Evolutionary conservation across 1,284 basidiomycete species (phyloP), one percentile per base, ranked within the genome.

Genomic region (Omphalotus olearius): DNA sequence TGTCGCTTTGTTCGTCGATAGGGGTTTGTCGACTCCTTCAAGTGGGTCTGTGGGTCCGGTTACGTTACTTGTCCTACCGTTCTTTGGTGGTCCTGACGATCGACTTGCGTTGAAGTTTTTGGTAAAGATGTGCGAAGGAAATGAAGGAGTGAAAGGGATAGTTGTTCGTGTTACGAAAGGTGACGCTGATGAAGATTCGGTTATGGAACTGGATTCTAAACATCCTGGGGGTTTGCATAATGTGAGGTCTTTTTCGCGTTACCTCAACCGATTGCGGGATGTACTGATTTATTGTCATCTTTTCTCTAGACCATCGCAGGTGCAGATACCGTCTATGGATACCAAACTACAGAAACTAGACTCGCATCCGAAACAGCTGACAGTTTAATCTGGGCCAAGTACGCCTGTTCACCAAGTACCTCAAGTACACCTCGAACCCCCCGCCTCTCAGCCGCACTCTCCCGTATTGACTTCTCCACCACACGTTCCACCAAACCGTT

Each of bases 81-180:
- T 96, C 79, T 88, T 93, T 64, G 94, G 93, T 46, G 94, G 94
- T 0, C 86, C 91, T 0, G 94, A 98, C 66, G 94, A 97, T 63
- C 82, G 94, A 1, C 77, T 91, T 7, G 91, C 92, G 0, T 71
- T 97, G 20, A 70, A 79, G 35, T 83, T 95, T 60, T 76, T 91
- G 7, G 79, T 90, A 10, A 91, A 94, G 67, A 74, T 95, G 11
- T 92, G 89, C 60, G 46, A 50, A 7, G 65, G 72, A 38, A 85
- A 87, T 59, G 64, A 79, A 0, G 65, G 66, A 18, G 77, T 91
- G 2, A 78, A 70, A 6, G 92, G 90, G 3, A 90, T 87, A 0
- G 80, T 92, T 2, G 70, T 91, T 0, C 71, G 83, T 51, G 68
- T 93, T 30, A 64, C 53, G 57, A 80, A 72, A 65, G 62, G 58